A percentile compares a stretch with the other conserved stretches of the same genome.
Conservation (phyloP, 495 filamentous ascomycete species). For the Hypoxylon lienhwacheense region DNA sequence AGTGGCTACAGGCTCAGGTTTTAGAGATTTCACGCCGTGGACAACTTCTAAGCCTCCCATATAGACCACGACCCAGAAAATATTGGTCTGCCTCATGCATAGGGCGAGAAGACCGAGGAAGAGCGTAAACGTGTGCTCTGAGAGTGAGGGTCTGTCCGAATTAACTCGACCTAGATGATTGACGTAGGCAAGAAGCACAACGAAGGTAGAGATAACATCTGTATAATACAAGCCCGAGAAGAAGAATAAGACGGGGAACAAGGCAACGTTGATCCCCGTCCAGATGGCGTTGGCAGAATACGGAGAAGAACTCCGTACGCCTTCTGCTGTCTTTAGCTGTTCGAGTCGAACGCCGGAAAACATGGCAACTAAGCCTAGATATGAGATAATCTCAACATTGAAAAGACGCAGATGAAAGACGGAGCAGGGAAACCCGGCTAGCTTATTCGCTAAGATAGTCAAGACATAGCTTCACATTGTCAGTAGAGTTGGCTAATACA, state of each 20-base stretch:
- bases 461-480: constrained; percentile 54
- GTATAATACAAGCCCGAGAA: constrained; percentile 95
- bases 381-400: constrained; percentile 53
- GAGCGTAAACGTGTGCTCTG: constrained; percentile 48
- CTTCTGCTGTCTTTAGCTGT: background rate
- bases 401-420: constrained; percentile 52
- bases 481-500: no score
- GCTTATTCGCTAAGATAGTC: constrained; percentile 47
- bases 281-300: constrained; percentile 49
- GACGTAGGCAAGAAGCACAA: constrained; percentile 67
- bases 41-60: constrained; percentile 75
- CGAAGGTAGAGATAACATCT: constrained; percentile 71
- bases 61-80: constrained; percentile 91
- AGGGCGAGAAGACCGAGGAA: constrained; percentile 65
- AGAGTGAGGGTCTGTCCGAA: constrained; percentile 24
- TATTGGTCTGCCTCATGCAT: constrained; percentile 87
- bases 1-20: constrained; percentile 31
- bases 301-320: background rate
- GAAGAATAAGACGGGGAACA: constrained; percentile 93
- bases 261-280: constrained; percentile 74
- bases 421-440: constrained; percentile 45
- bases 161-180: constrained; percentile 56
- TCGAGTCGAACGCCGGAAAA: constrained; percentile 22
- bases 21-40: constrained; percentile 47
- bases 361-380: constrained; percentile 13